Percentiles rank a stretch among this genome's conserved stretches.
Evolutionary conservation across 1,139 yeast genomes (phyloP).

Genomic region (Hyphopichia wangnamkhiaoensis): DNA sequence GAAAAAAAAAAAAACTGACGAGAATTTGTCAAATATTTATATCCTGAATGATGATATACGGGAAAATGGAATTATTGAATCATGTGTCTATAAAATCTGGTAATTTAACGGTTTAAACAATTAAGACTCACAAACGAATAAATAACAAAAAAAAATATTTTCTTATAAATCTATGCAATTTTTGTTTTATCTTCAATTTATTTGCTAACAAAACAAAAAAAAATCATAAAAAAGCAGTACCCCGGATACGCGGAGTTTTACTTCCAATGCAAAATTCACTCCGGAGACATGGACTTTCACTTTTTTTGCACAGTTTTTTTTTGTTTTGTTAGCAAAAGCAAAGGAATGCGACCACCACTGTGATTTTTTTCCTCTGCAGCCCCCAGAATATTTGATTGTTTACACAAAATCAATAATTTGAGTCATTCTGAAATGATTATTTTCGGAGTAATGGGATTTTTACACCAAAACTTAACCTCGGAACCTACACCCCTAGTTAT

Average conservation of each 20-base stretch:
- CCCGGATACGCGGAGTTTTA: not conserved
- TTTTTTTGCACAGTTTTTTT: constrained; percentile 1
- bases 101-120: too few relatives aligned
- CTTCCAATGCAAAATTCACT: too few relatives aligned
- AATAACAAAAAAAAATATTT: too few relatives aligned
- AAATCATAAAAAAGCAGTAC: not conserved
- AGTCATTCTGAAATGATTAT: not conserved
- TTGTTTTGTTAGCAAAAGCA: too few relatives aligned
- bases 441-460: not conserved
- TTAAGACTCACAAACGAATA: too few relatives aligned
- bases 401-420: not conserved
- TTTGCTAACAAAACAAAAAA: not conserved
- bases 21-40: not conserved
- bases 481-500: not conserved
- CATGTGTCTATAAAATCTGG: too few relatives aligned
- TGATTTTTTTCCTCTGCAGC: not conserved
- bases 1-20: constrained; percentile 1
- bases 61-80: not conserved
- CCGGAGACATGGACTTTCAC: too few relatives aligned
- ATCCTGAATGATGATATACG: not conserved
- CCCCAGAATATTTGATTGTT: not conserved
- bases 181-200: too few relatives aligned
- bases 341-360: too few relatives aligned
- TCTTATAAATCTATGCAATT: too few relatives aligned
- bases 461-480: not conserved